Percentiles rank a stretch among this genome's conserved stretches.
phyloP scores from a whole-genome alignment of 495 filamentous ascomycete genomes.

The Massariosphaeria phaeospora region DNA sequence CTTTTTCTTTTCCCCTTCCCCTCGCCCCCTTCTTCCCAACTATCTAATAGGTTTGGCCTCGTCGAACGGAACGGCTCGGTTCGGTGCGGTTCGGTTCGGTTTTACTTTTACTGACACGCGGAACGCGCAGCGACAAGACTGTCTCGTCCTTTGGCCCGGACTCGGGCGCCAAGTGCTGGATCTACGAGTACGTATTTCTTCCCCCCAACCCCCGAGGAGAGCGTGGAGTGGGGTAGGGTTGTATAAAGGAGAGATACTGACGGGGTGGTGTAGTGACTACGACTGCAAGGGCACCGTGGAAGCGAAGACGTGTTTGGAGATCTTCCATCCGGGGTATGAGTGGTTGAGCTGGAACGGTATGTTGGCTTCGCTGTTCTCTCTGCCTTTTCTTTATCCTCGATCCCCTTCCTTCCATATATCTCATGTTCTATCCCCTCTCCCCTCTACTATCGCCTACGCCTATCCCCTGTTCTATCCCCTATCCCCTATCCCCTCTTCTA shows the following conservation, averaged over 20 bases:
- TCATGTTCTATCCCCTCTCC: neutral
- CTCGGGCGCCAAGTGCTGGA: neutral
- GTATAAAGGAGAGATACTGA: neutral
- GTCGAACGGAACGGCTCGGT: too few relatives aligned
- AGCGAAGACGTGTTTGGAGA: neutral
- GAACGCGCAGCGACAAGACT: constrained; percentile 4
- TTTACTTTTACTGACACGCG: too few relatives aligned
- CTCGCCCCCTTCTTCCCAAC: too few relatives aligned
- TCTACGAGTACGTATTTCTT: constrained; percentile 9
- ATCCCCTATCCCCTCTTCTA: neutral
- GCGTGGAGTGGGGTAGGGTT: neutral
- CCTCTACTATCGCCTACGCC: neutral
- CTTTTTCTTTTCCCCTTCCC: too few relatives aligned
- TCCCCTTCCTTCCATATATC: neutral
- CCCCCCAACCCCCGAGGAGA: neutral
- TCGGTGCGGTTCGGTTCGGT: too few relatives aligned
- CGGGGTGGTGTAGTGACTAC: neutral
- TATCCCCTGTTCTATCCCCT: neutral
- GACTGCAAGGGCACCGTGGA: constrained; percentile 6
- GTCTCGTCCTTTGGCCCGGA: constrained; percentile 16
- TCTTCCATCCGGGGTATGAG: constrained; percentile 12
- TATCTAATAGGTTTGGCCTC: too few relatives aligned
- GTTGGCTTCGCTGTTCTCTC: neutral
- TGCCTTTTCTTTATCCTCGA: neutral
- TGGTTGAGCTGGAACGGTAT: constrained; percentile 16